Evolutionary conservation across 2,329 filamentous ascomycete genomes (phyloP), one percentile per base, ranked within the genome.

Genomic region (Ophiostoma triangulosporum): DNA sequence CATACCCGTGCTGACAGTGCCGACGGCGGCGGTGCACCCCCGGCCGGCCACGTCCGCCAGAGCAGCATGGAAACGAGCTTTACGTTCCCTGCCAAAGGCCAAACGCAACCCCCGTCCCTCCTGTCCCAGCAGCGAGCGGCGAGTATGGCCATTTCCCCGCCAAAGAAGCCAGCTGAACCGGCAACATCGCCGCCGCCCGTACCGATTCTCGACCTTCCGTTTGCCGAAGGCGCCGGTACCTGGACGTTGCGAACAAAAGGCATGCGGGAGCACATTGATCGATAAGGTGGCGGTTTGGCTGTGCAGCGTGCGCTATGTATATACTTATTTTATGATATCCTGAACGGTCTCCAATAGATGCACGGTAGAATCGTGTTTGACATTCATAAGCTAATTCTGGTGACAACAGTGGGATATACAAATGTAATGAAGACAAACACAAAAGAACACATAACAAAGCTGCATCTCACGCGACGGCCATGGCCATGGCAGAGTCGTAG

Each of bases 161-260:
- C 43, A 29, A 46, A 29, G 43, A 29, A 15, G 43, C 26, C 43
- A n/a, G 29, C 43, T 43, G 38, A 24, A 15, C 27, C 27, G 15
- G 15, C 15, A 45, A n/a, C 14, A 24, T 45, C 40, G n/a, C 40
- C 24, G 26, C 15, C 38, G 20, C 38, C 38, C 3, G 20, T 26
- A 20, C 26, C 43, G n/a, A n/a, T 15, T 1, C 15, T 46, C 26
- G 59, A 62, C 1, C 56, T 76, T 27, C 73, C 74, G 3, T 79
- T 79, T 64, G 69, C 65, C 0, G 72, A 73, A 38, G 64, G 60
- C 1, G 68, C 70, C 46, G 63, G 66, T 3, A 76, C 70, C 59
- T 66, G 80, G 51, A 76, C 74, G 5, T 59, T 80, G 32, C 64
- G 77, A 54, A 80, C 77, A 0, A 80, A 78, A 62, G 77, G 77